phyloP scores from a whole-genome alignment of 2,329 filamentous ascomycete genomes.

The Aspergillus floridensis region DNA sequence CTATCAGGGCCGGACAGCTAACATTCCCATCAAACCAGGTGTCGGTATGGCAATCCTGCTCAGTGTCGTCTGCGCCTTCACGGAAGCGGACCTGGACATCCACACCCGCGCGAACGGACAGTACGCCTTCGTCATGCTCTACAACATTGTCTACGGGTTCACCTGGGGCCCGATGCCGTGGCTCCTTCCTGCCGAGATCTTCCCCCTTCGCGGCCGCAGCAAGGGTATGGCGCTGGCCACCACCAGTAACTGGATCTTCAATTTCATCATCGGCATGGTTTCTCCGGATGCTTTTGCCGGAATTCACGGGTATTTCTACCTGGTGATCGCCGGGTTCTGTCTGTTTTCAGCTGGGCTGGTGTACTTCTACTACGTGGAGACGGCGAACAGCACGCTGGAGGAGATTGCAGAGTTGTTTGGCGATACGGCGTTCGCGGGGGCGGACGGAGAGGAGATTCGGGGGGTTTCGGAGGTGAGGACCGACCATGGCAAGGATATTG shows the following conservation, averaged over 20 bases:
- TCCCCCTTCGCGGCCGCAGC: constrained; percentile 37
- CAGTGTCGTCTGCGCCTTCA: constrained; percentile 40
- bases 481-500: constrained; percentile 6
- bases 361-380: constrained; percentile 45
- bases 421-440: constrained; percentile 37
- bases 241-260: constrained; percentile 55
- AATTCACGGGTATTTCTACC: constrained; percentile 45
- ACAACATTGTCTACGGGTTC: constrained; percentile 39
- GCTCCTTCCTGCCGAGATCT: constrained; percentile 31
- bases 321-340: constrained; percentile 45
- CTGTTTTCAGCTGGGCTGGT: constrained; percentile 36
- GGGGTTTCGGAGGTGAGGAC: constrained; percentile 8
- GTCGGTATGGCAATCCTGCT: constrained; percentile 36
- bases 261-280: constrained; percentile 43
- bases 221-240: constrained; percentile 44
- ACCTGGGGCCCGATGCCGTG: constrained; percentile 44
- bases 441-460: constrained; percentile 7
- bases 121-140: constrained; percentile 42
- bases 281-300: constrained; percentile 44
- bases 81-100: constrained; percentile 27
- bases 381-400: constrained; percentile 32
- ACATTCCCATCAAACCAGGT: constrained; percentile 12
- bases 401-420: constrained; percentile 44
- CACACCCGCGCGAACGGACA: constrained; percentile 36
- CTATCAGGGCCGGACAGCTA: too few relatives aligned